phyloP scores from a whole-genome alignment of 371 early-diverging fungal species.

The Zychaea mexicana region DNA sequence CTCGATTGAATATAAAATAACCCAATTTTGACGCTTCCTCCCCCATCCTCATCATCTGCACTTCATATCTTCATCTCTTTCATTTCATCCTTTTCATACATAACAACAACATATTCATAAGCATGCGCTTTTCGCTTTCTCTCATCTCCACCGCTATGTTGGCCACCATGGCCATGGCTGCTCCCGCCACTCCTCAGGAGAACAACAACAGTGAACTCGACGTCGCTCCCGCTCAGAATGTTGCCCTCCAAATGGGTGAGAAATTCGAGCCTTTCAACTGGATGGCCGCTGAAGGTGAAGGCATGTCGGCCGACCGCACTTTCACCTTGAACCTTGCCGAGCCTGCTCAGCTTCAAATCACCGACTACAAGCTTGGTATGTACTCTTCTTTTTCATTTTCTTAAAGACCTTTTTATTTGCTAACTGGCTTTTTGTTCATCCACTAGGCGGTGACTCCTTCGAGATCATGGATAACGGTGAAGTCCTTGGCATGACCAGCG shows the following conservation, averaged over 20 bases:
- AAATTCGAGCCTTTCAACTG: constrained; percentile 31
- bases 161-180: constrained; percentile 28
- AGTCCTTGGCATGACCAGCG: constrained; percentile 25
- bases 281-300: constrained; percentile 14
- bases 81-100: constrained; percentile 2
- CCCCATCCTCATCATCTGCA: background rate
- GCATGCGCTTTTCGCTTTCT: constrained; percentile 43
- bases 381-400: background rate
- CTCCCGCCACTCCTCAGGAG: constrained; percentile 12
- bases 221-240: constrained; percentile 10
- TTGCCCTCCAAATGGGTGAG: constrained; percentile 19
- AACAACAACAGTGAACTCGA: constrained; percentile 9
- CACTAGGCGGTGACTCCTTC: constrained; percentile 32
- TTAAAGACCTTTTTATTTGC: background rate
- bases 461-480: constrained; percentile 36
- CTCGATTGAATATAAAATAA: constrained; percentile 4
- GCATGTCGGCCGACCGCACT: constrained; percentile 22
- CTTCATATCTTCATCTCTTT: constrained; percentile 1
- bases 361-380: constrained; percentile 34
- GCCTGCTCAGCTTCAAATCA: constrained; percentile 34
- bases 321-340: constrained; percentile 28
- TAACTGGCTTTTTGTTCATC: background rate
- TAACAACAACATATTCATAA: background rate
- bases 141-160: constrained; percentile 35
- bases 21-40: background rate